Evolutionary conservation across 345 rosid species (phyloP), one percentile per base, ranked within the genome.

Genomic region (Salix viminalis): DNA sequence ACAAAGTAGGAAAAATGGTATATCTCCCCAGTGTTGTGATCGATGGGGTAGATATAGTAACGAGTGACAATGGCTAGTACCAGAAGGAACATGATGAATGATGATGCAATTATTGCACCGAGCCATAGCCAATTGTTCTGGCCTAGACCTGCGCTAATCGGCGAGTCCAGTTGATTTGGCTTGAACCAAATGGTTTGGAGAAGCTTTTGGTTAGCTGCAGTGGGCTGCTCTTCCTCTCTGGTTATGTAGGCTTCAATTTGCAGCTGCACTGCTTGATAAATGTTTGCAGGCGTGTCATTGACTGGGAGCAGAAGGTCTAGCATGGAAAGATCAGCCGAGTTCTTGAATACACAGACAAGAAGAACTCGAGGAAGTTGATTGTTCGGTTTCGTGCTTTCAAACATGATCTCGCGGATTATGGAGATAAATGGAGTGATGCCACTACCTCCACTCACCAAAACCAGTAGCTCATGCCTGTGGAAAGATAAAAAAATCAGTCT

Each of bases 361-460:
- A 79, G 79, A 21, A 79, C 30, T 28, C 21, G 56, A 11, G 77
- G 82, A 69, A 60, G 13, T 26, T 68, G 69, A 15, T 14, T 5
- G 44, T 54, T 70, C 30, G 79, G 75, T 30, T 70, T 72, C 16
- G 72, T 36, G 58, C 60, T 46, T 70, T 75, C 60, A 68, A 26
- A 65, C 34, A 75, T 75, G 46, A 79, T 34, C 44, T 79, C 79
- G 14, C 82, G 82, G 75, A 79, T 75, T 64, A 79, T 75, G 72
- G 82, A 79, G 41, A 79, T 75, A 23, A 79, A 79, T 8, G 82
- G 79, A 32, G 82, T 21, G 41, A 79, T 65, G 41, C 79, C 82
- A 50, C 82, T 79, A 21, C 79, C 82, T 6, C 82, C 82, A 65
- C 82, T 75, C 26, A 79, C 75, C 72, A 79, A 39, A 75, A 79